Conservation (phyloP, 768 basidiomycete genomes). For the Cantharellus anzutake region DNA sequence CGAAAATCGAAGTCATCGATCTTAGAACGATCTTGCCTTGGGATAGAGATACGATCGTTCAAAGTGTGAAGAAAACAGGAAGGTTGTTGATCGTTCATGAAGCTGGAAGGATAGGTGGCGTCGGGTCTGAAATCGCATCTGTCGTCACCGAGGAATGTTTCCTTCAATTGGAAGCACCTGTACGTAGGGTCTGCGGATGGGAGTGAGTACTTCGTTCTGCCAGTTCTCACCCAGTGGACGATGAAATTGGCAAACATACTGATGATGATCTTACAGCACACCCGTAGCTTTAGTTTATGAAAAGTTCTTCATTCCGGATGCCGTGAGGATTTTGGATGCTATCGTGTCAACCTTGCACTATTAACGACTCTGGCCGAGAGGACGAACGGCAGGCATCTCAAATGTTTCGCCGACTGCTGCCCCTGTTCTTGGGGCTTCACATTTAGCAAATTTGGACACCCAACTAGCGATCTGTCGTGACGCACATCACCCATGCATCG, state of each 20-base stretch:
- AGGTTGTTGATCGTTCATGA: slow-evolving; percentile 82
- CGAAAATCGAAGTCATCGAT: slow-evolving; percentile 78
- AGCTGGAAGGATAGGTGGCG: slow-evolving; percentile 70
- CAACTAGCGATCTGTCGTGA: too few relatives aligned
- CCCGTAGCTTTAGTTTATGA: slow-evolving; percentile 74
- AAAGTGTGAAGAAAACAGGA: slow-evolving; percentile 73
- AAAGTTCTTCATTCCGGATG: slow-evolving; percentile 83
- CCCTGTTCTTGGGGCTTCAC: too few relatives aligned
- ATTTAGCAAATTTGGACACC: too few relatives aligned
- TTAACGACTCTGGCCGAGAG: slow-evolving; percentile 5
- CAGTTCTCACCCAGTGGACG: slow-evolving; percentile 1
- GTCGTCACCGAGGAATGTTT: slow-evolving; percentile 82
- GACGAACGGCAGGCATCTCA: too few relatives aligned
- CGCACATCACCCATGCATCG: too few relatives aligned
- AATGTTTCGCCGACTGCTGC: too few relatives aligned
- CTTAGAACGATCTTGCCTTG: slow-evolving; percentile 77
- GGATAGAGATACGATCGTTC: slow-evolving; percentile 62
- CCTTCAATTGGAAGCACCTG: slow-evolving; percentile 71
- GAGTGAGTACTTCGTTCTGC: slow-evolving; percentile 44
- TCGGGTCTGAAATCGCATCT: slow-evolving; percentile 82
- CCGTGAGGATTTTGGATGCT: slow-evolving; percentile 64
- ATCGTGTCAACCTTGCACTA: slow-evolving; percentile 64
- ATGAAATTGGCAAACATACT: not conserved
- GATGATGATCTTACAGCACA: slow-evolving; percentile 27
- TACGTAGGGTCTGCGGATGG: slow-evolving; percentile 78